Evolutionary conservation across 208 protist species (phyloP).

Genomic region (Herpetomonas samuelpessoai): DNA sequence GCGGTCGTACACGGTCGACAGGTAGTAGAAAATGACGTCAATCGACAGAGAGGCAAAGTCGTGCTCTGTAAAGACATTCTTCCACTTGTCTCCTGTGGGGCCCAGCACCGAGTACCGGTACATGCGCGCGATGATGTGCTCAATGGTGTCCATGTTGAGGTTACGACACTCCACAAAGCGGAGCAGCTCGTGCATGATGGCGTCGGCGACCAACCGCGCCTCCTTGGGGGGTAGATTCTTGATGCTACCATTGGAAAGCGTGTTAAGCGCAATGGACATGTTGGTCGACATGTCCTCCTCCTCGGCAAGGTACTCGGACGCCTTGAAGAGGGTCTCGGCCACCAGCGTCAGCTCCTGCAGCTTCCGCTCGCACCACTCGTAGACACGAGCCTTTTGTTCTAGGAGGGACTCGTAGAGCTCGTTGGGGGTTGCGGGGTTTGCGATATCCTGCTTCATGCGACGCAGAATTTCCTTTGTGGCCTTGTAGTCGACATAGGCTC

Average conservation of each 20-base stretch:
- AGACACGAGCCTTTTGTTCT: conserved; percentile 66
- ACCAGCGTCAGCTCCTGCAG: conserved; percentile 55
- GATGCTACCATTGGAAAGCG: conserved; percentile 11
- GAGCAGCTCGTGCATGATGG: conserved; percentile 75
- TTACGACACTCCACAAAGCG: conserved; percentile 84
- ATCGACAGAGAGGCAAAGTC: conserved; percentile 59
- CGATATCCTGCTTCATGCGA: conserved; percentile 86
- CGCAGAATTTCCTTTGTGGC: conserved; percentile 81
- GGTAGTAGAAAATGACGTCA: conserved; percentile 69
- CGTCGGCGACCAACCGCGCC: conserved; percentile 63
- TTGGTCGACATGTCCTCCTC: conserved; percentile 50
- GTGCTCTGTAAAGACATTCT: conserved; percentile 60
- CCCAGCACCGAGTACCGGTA: conserved; percentile 85
- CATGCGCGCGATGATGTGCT: conserved; percentile 85
- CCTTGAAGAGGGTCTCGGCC: conserved; percentile 53
- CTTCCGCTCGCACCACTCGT: conserved; percentile 70
- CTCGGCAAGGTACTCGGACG: conserved; percentile 46
- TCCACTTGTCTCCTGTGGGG: conserved; percentile 77
- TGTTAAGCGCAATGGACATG: conserved; percentile 35
- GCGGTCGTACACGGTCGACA: conserved; percentile 76
- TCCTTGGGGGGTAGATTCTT: conserved; percentile 29
- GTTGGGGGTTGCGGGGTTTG: conserved; percentile 73
- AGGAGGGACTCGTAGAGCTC: conserved; percentile 74
- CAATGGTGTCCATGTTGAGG: conserved; percentile 83
- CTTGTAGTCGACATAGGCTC: conserved; percentile 88